Conservation (phyloP, 352 stramenopile species). For the Phytophthora nicotianae region DNA sequence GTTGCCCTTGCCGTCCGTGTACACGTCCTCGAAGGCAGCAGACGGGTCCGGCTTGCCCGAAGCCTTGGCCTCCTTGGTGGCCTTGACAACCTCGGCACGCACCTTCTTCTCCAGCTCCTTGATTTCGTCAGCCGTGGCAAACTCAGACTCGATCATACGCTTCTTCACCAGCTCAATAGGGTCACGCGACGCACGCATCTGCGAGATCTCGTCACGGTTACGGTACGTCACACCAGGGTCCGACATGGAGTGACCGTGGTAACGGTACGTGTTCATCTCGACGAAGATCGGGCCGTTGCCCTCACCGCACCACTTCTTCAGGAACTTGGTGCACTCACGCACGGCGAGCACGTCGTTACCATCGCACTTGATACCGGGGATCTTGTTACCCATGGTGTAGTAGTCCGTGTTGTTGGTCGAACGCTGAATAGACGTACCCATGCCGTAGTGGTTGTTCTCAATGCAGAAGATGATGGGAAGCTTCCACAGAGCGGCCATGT, state of each 20-base stretch:
- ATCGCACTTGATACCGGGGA: constrained; percentile 99
- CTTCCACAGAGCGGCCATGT: constrained; percentile 99
- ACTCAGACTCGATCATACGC: constrained; percentile 94
- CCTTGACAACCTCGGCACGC: constrained; percentile 96
- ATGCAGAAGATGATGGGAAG: constrained; percentile 99
- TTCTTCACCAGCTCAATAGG: constrained; percentile 99
- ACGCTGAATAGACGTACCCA: constrained; percentile 98
- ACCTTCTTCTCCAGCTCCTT: constrained; percentile 99
- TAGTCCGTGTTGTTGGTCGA: constrained; percentile 98
- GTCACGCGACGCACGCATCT: constrained; percentile 98
- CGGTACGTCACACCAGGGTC: constrained; percentile 99
- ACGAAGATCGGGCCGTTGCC: constrained; percentile 99
- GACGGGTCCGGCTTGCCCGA: constrained; percentile 54
- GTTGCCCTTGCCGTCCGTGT: constrained; percentile 88
- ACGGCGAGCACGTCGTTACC: constrained; percentile 99
- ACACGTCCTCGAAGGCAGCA: constrained; percentile 87
- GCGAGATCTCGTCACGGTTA: constrained; percentile 99
- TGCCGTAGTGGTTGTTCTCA: constrained; percentile 99
- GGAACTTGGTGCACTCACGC: constrained; percentile 96
- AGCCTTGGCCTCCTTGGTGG: constrained; percentile 93
- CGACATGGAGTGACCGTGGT: constrained; percentile 99
- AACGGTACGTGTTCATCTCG: constrained; percentile 99
- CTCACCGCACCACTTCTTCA: constrained; percentile 95
- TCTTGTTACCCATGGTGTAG: constrained; percentile 99
- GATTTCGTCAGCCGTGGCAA: constrained; percentile 96